Percentiles rank a stretch among this genome's conserved stretches.
Evolutionary conservation across 2,329 filamentous ascomycete species (phyloP).

Genomic region (Akanthomyces uredinophilus): DNA sequence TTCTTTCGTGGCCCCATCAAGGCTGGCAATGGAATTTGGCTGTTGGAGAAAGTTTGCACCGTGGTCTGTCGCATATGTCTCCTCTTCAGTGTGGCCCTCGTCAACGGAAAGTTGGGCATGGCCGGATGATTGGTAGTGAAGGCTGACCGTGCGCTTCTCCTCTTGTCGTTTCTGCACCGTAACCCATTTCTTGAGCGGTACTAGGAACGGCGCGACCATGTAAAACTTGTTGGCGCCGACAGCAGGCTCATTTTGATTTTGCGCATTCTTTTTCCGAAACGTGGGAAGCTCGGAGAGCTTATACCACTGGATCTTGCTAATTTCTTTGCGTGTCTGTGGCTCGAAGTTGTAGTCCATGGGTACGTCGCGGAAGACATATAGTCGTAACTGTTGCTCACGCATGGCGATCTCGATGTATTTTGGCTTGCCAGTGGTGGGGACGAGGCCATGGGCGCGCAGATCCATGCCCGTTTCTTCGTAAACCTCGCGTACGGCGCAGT

Average conservation of each 20-base stretch:
- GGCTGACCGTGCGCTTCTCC: slow-evolving; percentile 39
- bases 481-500: slow-evolving; percentile 90
- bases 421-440: slow-evolving; percentile 64
- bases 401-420: slow-evolving; percentile 87
- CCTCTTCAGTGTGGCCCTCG: slow-evolving; percentile 59
- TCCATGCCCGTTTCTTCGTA: slow-evolving; percentile 96
- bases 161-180: slow-evolving; percentile 75
- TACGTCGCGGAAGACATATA: slow-evolving; percentile 88
- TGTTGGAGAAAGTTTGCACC: slow-evolving; percentile 22
- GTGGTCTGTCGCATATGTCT: slow-evolving; percentile 37
- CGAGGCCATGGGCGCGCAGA: slow-evolving; percentile 67
- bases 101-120: slow-evolving; percentile 41
- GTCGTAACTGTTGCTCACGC: slow-evolving; percentile 84
- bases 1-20: slow-evolving; percentile 47
- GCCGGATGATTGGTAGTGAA: slow-evolving; percentile 36
- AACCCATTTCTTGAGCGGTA: slow-evolving; percentile 84
- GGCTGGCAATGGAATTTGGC: slow-evolving; percentile 36
- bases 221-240: slow-evolving; percentile 85
- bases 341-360: slow-evolving; percentile 84
- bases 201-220: slow-evolving; percentile 93
- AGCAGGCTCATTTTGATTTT: slow-evolving; percentile 52
- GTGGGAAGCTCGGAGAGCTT: slow-evolving; percentile 82
- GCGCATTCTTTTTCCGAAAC: slow-evolving; percentile 62
- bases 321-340: slow-evolving; percentile 90
- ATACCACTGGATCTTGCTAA: slow-evolving; percentile 96